Base-by-base conservation (phyloP, 2,329 filamentous ascomycete genomes). In the Aspergillus sp. region DNA sequence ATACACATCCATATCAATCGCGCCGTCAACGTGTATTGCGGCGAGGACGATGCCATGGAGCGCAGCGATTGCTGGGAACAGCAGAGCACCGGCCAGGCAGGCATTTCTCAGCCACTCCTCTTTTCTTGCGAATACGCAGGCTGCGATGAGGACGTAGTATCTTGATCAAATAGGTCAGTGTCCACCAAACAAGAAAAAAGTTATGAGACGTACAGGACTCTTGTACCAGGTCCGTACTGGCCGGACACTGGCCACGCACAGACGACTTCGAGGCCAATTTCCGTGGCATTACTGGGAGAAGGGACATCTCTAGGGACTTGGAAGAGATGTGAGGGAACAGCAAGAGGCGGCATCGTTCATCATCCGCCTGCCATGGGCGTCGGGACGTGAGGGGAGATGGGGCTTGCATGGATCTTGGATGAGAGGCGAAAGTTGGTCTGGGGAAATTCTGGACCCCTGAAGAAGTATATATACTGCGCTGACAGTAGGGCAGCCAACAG, bases 91-190 rank as follows among this genome's bases (percentile, higher is more conserved):
- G 3, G 51, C 51, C n/a, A 53, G 22, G 11, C 51, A 53, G 20
- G 51, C 51, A 41, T 48, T 53, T 30, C 51, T 53, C 20, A 53
- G 32, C 51, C 51, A 53, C 32, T 53, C 51, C n/a, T 53, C 51
- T 17, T 53, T 53, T 2, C 42, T 30, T 13, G 51, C 51, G 17
- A 53, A 53, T 5, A 53, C 42, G n/a, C 51, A 53, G 15, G 51
- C 43, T 9, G 51, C 43, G 32, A 53, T 48, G 1, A 53, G 43
- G 4, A 48, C 51, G 32, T 53, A 53, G 42, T 53, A 53, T 13
- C 51, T 53, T 15, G 1, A 4, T 5, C 6, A 48, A 22, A 24
- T 42, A 11, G 24, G 24, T 17, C 26, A 30, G 26, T 30, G 8
- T 9, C 26, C 8, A 11, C 8, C 8, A 4, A 30, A 30, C 11